phyloP scores from a whole-genome alignment of 2,329 filamentous ascomycete genomes.

The Cordyceps militaris region DNA sequence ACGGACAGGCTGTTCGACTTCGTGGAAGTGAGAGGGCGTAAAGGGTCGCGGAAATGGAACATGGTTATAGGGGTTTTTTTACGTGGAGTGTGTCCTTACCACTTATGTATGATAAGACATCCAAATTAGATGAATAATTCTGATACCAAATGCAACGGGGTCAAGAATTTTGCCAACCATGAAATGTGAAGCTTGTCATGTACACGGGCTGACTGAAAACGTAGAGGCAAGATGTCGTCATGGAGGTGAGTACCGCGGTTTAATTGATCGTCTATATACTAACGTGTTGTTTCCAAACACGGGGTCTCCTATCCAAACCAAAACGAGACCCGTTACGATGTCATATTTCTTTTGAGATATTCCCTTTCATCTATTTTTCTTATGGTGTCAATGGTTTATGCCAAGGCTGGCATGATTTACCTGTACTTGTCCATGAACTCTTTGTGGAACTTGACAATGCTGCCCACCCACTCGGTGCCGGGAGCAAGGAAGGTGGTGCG shows the following conservation, averaged over 20 bases:
- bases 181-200: not conserved
- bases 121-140: slow-evolving; percentile 10
- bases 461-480: slow-evolving; percentile 87
- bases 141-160: slow-evolving; percentile 3
- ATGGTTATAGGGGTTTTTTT: not conserved
- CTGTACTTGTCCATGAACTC: slow-evolving; percentile 81
- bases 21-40: slow-evolving; percentile 89
- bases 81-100: slow-evolving; percentile 10
- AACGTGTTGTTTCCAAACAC: not conserved
- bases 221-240: not conserved
- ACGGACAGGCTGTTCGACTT: slow-evolving; percentile 90
- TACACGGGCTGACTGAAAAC: not conserved
- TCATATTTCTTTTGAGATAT: not conserved
- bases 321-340: not conserved
- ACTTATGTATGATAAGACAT: slow-evolving; percentile 10
- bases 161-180: not conserved
- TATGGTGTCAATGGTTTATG: not conserved
- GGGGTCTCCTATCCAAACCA: slow-evolving; percentile 1
- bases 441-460: slow-evolving; percentile 83
- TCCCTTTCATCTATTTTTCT: not conserved
- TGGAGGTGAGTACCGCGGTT: not conserved
- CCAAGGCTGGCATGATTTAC: slow-evolving; percentile 22
- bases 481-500: slow-evolving; percentile 94
- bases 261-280: not conserved
- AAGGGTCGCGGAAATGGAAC: not conserved